Evolutionary conservation across 192 early-diverging fungal genomes (phyloP), one percentile per base, ranked within the genome.

Genomic region (Haplosporangium gracile): DNA sequence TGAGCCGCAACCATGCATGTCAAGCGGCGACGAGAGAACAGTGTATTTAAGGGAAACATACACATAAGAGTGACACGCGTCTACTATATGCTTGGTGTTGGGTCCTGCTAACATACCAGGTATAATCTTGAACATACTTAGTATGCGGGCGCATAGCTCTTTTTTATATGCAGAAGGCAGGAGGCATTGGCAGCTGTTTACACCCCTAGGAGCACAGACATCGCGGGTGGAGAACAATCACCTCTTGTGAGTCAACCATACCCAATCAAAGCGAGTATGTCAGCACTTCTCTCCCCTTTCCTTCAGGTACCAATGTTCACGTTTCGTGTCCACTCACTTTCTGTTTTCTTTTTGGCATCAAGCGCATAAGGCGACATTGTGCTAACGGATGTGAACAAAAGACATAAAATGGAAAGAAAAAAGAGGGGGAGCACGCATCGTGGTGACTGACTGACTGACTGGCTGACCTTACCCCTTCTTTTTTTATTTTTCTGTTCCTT

Each of bases 381-480:
- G 5, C 29, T 65, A 65, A 65, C 60, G 60, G 60, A 57, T 29
- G 26, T 32, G 60, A 26, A 65, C 43, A 68, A 32, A 4, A 13
- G 2, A 26, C 26, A 68, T 6, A 68, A 2, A 68, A 40, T 42
- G 38, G 15, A 70, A 36, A 39, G 39, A 70, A 70, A 70, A 39
- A 70, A 40, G 39, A 9, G 29, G 32, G 24, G 29, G 32, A 45
- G 22, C 74, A 60, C 47, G 49, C 32, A 55, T 75, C 22, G 53
- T 24, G n/a, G 7, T 74, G n/a, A 24, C 18, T 75, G 45, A 22
- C 74, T 51, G 49, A 43, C 70, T 71, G 45, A 22, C 74, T 51
- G 49, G 24, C 70, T 71, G 34, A 73, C 51, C 36, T 22, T 68
- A 2, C 39, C 57, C n/a, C 8, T 34, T 43, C 38, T 76, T 36